Percentiles rank a stretch among this genome's conserved stretches.
phyloP scores from a whole-genome alignment of 768 basidiomycete genomes.

The Rhodotorula graminis region DNA sequence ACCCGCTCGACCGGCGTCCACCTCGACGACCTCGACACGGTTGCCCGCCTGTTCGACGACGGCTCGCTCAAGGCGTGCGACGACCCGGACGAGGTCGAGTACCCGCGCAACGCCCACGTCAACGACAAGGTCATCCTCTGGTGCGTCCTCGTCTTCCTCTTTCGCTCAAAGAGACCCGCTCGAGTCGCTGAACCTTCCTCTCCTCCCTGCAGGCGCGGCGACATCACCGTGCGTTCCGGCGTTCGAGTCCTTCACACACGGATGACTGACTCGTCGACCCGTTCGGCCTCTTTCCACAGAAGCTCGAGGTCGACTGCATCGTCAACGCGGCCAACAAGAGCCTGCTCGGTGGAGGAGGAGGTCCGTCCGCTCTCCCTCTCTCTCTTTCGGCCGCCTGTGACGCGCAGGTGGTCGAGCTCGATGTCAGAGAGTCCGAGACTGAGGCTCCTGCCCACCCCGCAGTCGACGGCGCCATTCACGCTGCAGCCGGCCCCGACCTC shows the following conservation, averaged over 20 bases:
- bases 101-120: background rate
- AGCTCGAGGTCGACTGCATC: conserved; percentile 32
- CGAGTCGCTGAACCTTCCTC: background rate
- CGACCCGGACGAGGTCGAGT: background rate
- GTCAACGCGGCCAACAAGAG: conserved; percentile 39
- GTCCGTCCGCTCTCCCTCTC: background rate
- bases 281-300: conserved; percentile 13
- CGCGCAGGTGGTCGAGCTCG: too few relatives aligned
- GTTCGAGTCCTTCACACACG: too few relatives aligned
- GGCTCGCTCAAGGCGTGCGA: background rate
- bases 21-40: background rate
- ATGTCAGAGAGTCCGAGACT: too few relatives aligned
- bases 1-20: background rate
- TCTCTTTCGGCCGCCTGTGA: background rate
- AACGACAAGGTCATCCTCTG: conserved; percentile 32
- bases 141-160: background rate
- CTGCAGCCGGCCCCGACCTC: conserved; percentile 19
- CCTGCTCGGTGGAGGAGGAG: conserved; percentile 29
- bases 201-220: conserved; percentile 20
- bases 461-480: conserved; percentile 39
- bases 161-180: too few relatives aligned
- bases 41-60: conserved; percentile 2
- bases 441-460: background rate
- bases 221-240: conserved; percentile 28
- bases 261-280: too few relatives aligned